Evolutionary conservation across 495 filamentous ascomycete genomes (phyloP).

Genomic region (Penicillium silybi): DNA sequence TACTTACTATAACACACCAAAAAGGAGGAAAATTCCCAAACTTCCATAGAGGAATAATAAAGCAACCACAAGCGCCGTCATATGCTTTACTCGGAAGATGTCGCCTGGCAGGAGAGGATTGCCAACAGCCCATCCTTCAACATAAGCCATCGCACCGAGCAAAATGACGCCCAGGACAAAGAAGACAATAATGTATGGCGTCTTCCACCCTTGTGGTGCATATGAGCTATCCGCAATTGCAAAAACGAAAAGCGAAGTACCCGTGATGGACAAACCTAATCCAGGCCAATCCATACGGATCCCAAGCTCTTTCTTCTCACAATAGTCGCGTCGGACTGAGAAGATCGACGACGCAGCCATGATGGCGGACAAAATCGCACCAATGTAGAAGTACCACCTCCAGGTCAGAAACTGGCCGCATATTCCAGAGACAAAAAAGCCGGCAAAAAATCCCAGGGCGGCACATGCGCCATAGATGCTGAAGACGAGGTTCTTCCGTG

Average conservation of each 20-base stretch:
- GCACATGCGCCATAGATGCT: slow-evolving; percentile 76
- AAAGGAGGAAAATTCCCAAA: slow-evolving; percentile 74
- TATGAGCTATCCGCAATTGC: slow-evolving; percentile 73
- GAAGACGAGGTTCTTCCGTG: slow-evolving; percentile 82
- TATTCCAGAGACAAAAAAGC: slow-evolving; percentile 76
- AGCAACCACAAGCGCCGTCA: slow-evolving; percentile 62
- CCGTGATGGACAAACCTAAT: slow-evolving; percentile 57
- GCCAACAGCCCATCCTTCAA: slow-evolving; percentile 71
- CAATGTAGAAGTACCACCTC: slow-evolving; percentile 82
- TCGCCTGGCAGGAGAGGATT: slow-evolving; percentile 72
- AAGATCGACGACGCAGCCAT: slow-evolving; percentile 53
- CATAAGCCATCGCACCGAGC: slow-evolving; percentile 57
- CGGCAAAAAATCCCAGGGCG: slow-evolving; percentile 74
- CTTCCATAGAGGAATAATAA: slow-evolving; percentile 74
- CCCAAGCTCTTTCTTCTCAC: slow-evolving; percentile 41
- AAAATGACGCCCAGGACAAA: slow-evolving; percentile 56
- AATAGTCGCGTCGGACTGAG: slow-evolving; percentile 61
- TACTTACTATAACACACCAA: slow-evolving; percentile 72
- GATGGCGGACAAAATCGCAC: slow-evolving; percentile 50
- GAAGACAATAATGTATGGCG: slow-evolving; percentile 52
- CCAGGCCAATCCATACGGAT: slow-evolving; percentile 73
- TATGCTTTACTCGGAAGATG: slow-evolving; percentile 69
- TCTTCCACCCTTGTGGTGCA: slow-evolving; percentile 65
- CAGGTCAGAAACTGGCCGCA: slow-evolving; percentile 61
- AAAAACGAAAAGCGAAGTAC: slow-evolving; percentile 68